A percentile compares a stretch with the other conserved stretches of the same genome.
These are phyloP conservation scores for Aspergillus jensenii DNA, from an alignment of 2,329 filamentous ascomycete species.

Conservation along the genomic window DNA sequence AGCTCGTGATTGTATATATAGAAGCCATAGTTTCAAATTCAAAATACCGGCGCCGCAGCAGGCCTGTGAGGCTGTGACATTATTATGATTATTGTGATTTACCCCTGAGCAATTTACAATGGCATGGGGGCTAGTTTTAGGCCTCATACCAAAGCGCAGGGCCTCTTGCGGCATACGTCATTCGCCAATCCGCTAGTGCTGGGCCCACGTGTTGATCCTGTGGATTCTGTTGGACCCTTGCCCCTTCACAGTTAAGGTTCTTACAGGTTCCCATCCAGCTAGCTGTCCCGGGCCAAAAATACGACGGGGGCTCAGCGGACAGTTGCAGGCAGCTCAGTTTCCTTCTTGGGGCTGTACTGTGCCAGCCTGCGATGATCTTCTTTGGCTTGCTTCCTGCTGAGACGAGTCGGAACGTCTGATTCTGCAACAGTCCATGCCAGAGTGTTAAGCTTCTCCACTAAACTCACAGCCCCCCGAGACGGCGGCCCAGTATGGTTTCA, in stretches of 20 bases:
- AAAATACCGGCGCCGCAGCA: not conserved
- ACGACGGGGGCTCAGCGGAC: no score
- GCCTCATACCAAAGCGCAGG: not conserved
- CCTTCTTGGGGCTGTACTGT: not conserved
- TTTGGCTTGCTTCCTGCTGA: no score
- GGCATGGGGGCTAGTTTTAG: no score
- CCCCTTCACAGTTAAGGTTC: not conserved
- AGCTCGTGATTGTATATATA: constrained; percentile 3
- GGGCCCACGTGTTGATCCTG: not conserved
- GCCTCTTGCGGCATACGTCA: not conserved
- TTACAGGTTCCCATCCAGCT: not conserved
- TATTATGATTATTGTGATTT: not conserved
- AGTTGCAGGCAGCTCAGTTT: not conserved
- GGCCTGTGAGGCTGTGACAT: not conserved
- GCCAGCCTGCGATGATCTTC: no score
- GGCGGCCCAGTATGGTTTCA: not conserved
- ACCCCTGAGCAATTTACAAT: not conserved
- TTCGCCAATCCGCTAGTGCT: not conserved
- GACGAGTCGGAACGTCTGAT: no score
- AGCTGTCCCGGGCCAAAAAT: no score
- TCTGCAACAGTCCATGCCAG: not conserved
- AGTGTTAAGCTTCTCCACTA: not conserved
- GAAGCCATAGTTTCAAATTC: not conserved
- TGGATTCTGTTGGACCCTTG: not conserved
- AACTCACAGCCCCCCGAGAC: not conserved